phyloP scores from a whole-genome alignment of 768 basidiomycete genomes.

The Gautieria morchelliformis region DNA sequence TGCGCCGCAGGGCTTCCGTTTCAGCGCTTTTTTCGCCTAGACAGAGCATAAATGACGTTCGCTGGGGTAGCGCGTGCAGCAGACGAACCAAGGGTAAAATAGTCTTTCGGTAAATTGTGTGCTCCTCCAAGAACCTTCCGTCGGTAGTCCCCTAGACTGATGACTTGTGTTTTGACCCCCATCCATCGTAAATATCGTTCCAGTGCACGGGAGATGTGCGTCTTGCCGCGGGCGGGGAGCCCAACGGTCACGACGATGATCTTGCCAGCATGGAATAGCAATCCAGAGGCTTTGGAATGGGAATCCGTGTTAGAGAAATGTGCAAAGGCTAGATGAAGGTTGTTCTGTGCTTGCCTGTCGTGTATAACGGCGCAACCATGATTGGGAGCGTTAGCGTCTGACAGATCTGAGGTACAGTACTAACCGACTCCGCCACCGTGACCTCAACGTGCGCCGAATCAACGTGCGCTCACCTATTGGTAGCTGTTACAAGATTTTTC shows the following conservation, averaged over 20 bases:
- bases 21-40: slow-evolving; percentile 71
- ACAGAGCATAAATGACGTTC: background rate
- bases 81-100: slow-evolving; percentile 69
- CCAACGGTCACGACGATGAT: slow-evolving; percentile 91
- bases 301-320: background rate
- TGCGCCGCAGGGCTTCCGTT: slow-evolving; percentile 67
- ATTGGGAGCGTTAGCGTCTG: background rate
- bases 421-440: background rate
- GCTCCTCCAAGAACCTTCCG: slow-evolving; percentile 84
- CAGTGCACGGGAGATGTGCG: slow-evolving; percentile 89
- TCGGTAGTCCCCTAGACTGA: slow-evolving; percentile 92
- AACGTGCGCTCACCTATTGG: background rate
- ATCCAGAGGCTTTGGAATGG: slow-evolving; percentile 15
- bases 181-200: slow-evolving; percentile 99
- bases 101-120: slow-evolving; percentile 81
- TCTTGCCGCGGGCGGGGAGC: slow-evolving; percentile 90
- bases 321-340: background rate
- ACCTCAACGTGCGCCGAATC: background rate
- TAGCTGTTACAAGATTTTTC: background rate
- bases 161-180: slow-evolving; percentile 91
- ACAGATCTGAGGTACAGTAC: too few relatives aligned
- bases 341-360: slow-evolving; percentile 4
- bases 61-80: background rate
- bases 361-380: slow-evolving; percentile 9
- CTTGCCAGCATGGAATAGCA: slow-evolving; percentile 89